Evolutionary conservation across 2,329 filamentous ascomycete species (phyloP), one percentile per base, ranked within the genome.

Genomic region (Colletotrichum salicis): DNA sequence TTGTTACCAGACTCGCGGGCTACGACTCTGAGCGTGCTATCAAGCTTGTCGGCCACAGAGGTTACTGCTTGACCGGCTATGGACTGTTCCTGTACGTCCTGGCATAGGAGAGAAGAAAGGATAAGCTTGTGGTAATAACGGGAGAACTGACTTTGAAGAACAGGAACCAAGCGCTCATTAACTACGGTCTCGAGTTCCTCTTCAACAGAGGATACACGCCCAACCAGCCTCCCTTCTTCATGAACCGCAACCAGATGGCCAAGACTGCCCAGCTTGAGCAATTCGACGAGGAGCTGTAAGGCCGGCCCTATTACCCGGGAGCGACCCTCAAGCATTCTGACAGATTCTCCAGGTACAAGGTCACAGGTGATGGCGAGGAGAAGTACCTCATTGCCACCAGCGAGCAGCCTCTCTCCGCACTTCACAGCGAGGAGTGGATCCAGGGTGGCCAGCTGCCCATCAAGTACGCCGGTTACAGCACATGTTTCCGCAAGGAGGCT

Each of bases 261-360:
- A 98, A 98, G 87, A 99, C 96, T 0, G 96, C 96, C 2, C 96
- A 99, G 84, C 90, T 99, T 31, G 95, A 96, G 76, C 94, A 98
- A 79, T 99, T 99, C 79, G 96, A 99, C 79, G 96, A 98, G 82
- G 96, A 98, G 83, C 86, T 99, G 63, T 72, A 57, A 51, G 67
- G 33, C 12, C 29, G 5, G 12, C 19, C 45, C 19, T 8, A 4
- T 29, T 22, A 24, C 24, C 33, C 10, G 33, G 10, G 8, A 15
- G 19, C 19, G 8, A 48, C 41, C 19, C 54, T 2, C n/a, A 6
- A 22, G 22, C 24, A n/a, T 45, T 15, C 51, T 64, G 52, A 68
- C 59, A 24, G 19, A 10, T 15, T 33, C 5, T 51, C 15, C 24
- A 70, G 67, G 63, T 99, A 99, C 88, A 98, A 98, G 85, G 96